These are phyloP conservation scores for Lithohypha guttulata DNA, from an alignment of 2,329 filamentous ascomycete species.

Conservation along the genomic window DNA sequence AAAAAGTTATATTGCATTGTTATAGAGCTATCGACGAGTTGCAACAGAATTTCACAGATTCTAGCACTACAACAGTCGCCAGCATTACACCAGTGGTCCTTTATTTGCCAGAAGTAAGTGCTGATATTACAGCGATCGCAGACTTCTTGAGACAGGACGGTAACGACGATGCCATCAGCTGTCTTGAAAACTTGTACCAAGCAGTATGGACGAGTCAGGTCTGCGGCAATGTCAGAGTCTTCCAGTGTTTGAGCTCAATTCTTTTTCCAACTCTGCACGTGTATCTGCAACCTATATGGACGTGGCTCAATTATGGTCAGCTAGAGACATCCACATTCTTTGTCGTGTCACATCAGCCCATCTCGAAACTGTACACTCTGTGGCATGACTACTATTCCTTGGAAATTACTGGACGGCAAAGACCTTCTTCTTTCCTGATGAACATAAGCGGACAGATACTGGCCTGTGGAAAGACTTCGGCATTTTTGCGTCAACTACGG, in stretches of 20 bases:
- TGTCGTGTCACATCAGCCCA: conserved; percentile 44
- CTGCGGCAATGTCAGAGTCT: background rate
- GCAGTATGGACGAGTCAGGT: background rate
- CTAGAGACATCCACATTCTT: conserved; percentile 66
- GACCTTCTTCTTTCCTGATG: conserved; percentile 65
- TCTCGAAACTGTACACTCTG: conserved; percentile 49
- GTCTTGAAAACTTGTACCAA: conserved; percentile 57
- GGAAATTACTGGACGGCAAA: conserved; percentile 48
- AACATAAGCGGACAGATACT: conserved; percentile 63
- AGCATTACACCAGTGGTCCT: background rate
- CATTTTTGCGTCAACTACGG: conserved; percentile 62
- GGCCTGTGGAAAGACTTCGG: conserved; percentile 76
- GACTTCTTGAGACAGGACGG: background rate
- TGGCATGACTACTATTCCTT: conserved; percentile 70
- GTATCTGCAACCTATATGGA: conserved; percentile 67
- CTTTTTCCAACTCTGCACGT: conserved; percentile 70
- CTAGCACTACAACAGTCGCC: background rate
- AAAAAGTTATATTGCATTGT: background rate
- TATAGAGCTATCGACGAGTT: background rate
- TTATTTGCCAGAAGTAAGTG: background rate
- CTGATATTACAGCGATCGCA: background rate
- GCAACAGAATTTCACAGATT: background rate
- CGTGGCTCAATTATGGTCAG: conserved; percentile 76
- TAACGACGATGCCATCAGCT: conserved; percentile 35
- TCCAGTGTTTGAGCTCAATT: background rate